phyloP scores from a whole-genome alignment of 495 filamentous ascomycete species.

The Annulohypoxylon bovei region DNA sequence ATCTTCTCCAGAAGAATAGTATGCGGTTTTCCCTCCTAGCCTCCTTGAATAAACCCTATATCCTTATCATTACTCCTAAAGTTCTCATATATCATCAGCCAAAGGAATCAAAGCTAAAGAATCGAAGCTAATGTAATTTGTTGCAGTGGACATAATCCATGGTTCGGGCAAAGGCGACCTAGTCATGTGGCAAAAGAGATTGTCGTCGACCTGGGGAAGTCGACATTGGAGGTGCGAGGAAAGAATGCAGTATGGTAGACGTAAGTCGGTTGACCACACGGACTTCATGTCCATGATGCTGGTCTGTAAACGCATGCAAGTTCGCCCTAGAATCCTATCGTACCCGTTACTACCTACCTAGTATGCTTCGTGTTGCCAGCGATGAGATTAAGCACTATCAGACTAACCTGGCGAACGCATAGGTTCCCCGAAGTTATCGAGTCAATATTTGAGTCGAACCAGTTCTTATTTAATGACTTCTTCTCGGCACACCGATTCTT shows the following conservation, averaged over 20 bases:
- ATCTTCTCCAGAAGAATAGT: constrained; percentile 45
- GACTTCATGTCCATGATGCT: constrained; percentile 46
- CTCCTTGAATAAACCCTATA: not conserved
- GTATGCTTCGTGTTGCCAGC: not conserved
- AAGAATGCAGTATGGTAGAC: constrained; percentile 33
- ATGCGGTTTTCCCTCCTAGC: not conserved
- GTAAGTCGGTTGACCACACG: constrained; percentile 41
- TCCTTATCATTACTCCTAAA: not conserved
- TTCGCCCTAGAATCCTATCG: not conserved
- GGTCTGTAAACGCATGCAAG: constrained; percentile 46
- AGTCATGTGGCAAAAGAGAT: constrained; percentile 45
- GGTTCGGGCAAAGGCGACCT: constrained; percentile 36
- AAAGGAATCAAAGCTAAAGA: not conserved
- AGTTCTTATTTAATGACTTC: constrained; percentile 45
- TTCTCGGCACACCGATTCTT: constrained; percentile 48
- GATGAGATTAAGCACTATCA: not conserved
- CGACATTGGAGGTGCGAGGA: constrained; percentile 49
- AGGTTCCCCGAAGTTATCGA: constrained; percentile 46
- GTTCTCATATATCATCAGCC: not conserved
- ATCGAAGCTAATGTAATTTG: not conserved
- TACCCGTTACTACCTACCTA: no score
- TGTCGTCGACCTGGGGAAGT: constrained; percentile 45
- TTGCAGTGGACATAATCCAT: constrained; percentile 38
- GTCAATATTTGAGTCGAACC: constrained; percentile 44
- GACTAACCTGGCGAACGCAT: not conserved